Conservation (phyloP, 495 filamentous ascomycete genomes). For the Xylaria longipes region DNA sequence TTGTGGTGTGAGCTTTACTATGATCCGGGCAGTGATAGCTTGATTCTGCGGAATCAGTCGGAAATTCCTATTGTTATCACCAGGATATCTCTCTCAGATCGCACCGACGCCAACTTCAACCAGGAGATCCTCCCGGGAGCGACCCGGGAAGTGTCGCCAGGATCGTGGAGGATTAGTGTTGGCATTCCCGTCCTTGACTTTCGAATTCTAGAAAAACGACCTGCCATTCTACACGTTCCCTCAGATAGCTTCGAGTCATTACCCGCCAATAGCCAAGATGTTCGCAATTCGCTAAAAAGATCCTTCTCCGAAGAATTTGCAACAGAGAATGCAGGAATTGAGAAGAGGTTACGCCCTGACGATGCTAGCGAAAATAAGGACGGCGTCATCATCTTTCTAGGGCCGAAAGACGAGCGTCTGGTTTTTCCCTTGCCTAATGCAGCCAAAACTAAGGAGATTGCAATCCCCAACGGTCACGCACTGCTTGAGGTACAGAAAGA, state of each 20-base stretch:
- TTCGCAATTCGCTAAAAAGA: conserved; percentile 48
- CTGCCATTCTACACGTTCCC: conserved; percentile 39
- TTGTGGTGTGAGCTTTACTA: conserved; percentile 59
- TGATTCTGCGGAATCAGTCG: conserved; percentile 54
- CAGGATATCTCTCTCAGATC: conserved; percentile 38
- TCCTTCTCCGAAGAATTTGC: conserved; percentile 47
- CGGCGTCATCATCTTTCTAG: conserved; percentile 55
- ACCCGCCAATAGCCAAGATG: conserved; percentile 37
- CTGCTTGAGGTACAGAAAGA: conserved; percentile 51
- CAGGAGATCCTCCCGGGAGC: conserved; percentile 51
- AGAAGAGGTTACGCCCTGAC: conserved; percentile 46
- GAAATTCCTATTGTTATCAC: conserved; percentile 52
- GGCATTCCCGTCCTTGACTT: conserved; percentile 55
- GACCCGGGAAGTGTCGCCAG: conserved; percentile 50
- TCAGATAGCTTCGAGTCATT: conserved; percentile 34
- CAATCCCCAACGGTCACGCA: conserved; percentile 50
- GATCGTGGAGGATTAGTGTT: conserved; percentile 56
- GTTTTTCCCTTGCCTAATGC: conserved; percentile 50
- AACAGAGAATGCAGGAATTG: conserved; percentile 36
- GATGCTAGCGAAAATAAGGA: conserved; percentile 37
- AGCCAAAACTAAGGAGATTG: conserved; percentile 51
- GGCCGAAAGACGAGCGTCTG: conserved; percentile 48
- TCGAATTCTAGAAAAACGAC: conserved; percentile 54
- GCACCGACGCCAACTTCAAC: conserved; percentile 35
- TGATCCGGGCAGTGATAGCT: conserved; percentile 56